Evolutionary conservation across 805 yeast species (phyloP), one percentile per base, ranked within the genome.

Genomic region (Wickerhamomyces tratensis): DNA sequence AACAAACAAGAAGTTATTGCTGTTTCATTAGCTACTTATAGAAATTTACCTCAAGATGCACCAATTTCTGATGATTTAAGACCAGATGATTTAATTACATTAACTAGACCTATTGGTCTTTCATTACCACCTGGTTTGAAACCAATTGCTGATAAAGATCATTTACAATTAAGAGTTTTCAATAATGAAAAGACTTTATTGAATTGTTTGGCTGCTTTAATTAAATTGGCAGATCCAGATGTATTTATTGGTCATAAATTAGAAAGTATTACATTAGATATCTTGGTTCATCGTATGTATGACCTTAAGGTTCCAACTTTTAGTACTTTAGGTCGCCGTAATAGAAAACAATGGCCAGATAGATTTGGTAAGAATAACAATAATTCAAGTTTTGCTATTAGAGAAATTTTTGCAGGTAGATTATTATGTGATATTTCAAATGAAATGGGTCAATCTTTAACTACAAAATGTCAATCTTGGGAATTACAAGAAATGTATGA

Each of bases 381-480:
- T 35, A 71, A 69, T 42, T 71, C 77, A 57, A 71, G 68, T 45
- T 71, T 76, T 50, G 71, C 74, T 36, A 69, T 86, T 14, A 69
- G 83, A 40, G 88, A 86, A 43, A 72, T 86, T 20, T 73, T 82
- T 54, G 77, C 88, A 35, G 98, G 98, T 34, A 73, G 98, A 52
- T 71, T 93, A 43, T 55, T 91, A 38, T 86, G 96, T 71, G 98
- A 93, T 62, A 78, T 93, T 56, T 87, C 91, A 41, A 93, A 93
- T 61, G 96, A 87, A 54, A 76, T 89, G 79, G 98, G 98, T 39
- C 93, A 84, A 59, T 89, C 97, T 0, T 68, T 91, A 48, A 87
- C 96, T 5, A 68, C 82, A 5, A 87, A 88, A 59, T 93, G 98
- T 64, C 95, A 87, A 61, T 84, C 91, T 14, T 93, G 96, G 96